Evolutionary conservation across 1,284 basidiomycete species (phyloP).

Genomic region (Filobasidium uniguttulatum): DNA sequence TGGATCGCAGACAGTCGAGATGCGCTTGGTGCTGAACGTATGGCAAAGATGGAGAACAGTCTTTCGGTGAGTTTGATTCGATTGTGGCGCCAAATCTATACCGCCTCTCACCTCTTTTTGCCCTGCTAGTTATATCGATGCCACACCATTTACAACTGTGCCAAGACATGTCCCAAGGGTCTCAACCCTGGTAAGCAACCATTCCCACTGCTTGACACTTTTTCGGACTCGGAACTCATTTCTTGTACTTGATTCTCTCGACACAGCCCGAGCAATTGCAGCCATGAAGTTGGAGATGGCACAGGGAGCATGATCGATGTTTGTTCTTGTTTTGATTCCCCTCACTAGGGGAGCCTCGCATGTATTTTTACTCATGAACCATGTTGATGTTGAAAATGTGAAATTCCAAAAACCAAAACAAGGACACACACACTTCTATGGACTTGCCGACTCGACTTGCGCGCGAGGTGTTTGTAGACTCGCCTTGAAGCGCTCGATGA

Average conservation of each 20-base stretch:
- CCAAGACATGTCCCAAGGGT: constrained; percentile 81
- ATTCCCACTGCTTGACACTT: background rate
- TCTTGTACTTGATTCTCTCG: background rate
- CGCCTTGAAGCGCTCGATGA: no score
- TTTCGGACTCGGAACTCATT: background rate
- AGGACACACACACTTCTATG: no score
- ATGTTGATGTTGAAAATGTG: no score
- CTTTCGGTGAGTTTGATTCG: constrained; percentile 62
- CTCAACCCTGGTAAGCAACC: constrained; percentile 71
- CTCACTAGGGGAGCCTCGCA: no score
- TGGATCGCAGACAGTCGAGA: constrained; percentile 98
- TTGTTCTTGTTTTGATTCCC: no score
- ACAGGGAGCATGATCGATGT: constrained; percentile 42
- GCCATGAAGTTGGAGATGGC: constrained; percentile 82
- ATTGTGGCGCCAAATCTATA: constrained; percentile 18
- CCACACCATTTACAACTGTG: constrained; percentile 87
- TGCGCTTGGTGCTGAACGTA: constrained; percentile 62
- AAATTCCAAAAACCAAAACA: no score
- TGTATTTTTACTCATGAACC: no score
- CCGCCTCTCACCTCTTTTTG: no score
- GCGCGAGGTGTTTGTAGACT: no score
- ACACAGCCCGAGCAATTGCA: constrained; percentile 51
- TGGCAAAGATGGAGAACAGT: constrained; percentile 86
- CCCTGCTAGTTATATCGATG: constrained; percentile 42
- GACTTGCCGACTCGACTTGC: no score